Conservation (phyloP, 2,329 filamentous ascomycete species). For the Microcyclospora pomicola region DNA sequence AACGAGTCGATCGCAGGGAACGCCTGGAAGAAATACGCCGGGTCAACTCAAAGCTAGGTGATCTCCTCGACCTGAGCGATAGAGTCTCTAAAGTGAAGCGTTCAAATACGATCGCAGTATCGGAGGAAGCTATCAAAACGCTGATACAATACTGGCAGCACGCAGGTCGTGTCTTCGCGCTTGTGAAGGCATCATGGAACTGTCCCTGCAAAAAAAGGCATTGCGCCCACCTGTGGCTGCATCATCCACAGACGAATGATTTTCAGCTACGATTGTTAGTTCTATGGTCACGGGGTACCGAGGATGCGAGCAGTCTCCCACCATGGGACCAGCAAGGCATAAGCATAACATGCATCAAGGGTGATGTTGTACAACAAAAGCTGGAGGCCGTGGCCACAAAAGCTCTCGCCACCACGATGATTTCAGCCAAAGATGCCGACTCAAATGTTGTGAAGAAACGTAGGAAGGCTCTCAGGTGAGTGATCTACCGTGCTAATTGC, state of each 20-base stretch:
- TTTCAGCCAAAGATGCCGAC: no score
- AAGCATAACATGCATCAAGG: neutral
- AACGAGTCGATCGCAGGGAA: no score
- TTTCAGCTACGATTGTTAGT: slow-evolving; percentile 1
- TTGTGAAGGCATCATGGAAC: slow-evolving; percentile 8
- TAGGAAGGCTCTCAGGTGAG: no score
- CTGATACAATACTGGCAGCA: slow-evolving; percentile 10
- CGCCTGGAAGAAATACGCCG: neutral
- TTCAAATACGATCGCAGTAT: neutral
- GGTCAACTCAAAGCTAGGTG: neutral
- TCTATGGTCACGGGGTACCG: neutral
- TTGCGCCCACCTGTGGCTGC: slow-evolving; percentile 9
- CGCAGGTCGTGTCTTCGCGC: slow-evolving; percentile 9
- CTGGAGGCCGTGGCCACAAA: neutral
- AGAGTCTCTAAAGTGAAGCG: neutral
- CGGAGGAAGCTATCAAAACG: neutral
- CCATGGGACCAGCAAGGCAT: neutral
- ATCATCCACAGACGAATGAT: slow-evolving; percentile 4
- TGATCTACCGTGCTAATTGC: no score
- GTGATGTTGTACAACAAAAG: neutral
- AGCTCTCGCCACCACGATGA: neutral
- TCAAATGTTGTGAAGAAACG: no score
- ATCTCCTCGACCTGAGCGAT: neutral
- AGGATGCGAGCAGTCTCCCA: neutral
- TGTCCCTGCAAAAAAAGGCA: slow-evolving; percentile 6